Evolutionary conservation across 306 rosid genomes (phyloP), one percentile per base, ranked within the genome.

Genomic region (Dryas octopetala): DNA sequence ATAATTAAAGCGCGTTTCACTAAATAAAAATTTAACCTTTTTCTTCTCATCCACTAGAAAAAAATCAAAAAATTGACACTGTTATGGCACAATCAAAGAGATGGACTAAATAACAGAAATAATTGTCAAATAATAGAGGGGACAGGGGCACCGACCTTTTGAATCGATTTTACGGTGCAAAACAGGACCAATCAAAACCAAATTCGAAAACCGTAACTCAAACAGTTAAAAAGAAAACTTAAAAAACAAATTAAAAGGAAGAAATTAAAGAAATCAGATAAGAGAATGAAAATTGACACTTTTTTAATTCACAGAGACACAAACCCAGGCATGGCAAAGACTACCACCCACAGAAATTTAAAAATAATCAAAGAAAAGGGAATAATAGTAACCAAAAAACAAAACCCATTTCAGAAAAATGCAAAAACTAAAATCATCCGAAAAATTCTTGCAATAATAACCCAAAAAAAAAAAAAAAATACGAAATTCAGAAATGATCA

Each of bases 351-450:
- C 28, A 76, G 32, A 82, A 73, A 66, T 49, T 3, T 7, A 53
- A 43, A 53, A 13, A 13, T 26, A 19, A 14, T 72, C 45, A 15
- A 50, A 43, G 14, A 0, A 46, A 50, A 43, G 13, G 5, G 55
- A 58, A 66, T 41, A 48, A 26, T 17, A 43, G n/a, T 17, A 40
- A 16, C 38, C 45, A 46, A 46, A 40, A 41, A n/a, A 66, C 9
- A 16, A 51, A 66, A 53, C 15, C 15, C 57, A 59, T 68, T 71
- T 75, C 53, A 58, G 65, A 76, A 62, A 66, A 69, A 60, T 70
- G 68, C 57, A 62, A n/a, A 70, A 68, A 4, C 48, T 28, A 75
- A 53, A 76, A 60, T 71, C 87, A 78, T 44, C 40, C 46, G 44
- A 59, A 59, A 23, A 4, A 59, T 9, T 59, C 40, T 61, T 3